These are phyloP conservation scores for Thelonectria olida DNA, from an alignment of 2,329 filamentous ascomycete genomes.

Conservation along the genomic window DNA sequence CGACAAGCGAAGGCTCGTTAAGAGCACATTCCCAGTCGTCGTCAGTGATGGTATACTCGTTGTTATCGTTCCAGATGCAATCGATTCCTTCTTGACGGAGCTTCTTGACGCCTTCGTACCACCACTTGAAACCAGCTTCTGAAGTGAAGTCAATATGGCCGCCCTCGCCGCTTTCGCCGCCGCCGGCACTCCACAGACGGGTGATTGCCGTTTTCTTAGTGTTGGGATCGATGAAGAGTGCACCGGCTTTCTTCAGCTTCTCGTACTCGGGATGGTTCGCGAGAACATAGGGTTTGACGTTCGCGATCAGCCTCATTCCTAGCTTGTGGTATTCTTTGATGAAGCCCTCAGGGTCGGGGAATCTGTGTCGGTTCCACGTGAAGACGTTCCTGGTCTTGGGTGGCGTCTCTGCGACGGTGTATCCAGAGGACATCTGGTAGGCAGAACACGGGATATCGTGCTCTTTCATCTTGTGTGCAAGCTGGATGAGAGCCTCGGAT, in stretches of 20 bases:
- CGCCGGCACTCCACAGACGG: slow-evolving; percentile 76
- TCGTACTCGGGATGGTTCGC: slow-evolving; percentile 73
- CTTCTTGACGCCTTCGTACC: slow-evolving; percentile 73
- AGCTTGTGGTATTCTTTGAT: slow-evolving; percentile 68
- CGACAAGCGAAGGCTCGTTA: slow-evolving; percentile 48
- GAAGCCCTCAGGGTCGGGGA: slow-evolving; percentile 73
- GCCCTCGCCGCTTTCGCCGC: slow-evolving; percentile 74
- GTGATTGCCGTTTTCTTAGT: slow-evolving; percentile 64
- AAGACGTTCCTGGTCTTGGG: slow-evolving; percentile 77
- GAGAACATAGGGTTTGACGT: slow-evolving; percentile 78
- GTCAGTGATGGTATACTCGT: slow-evolving; percentile 74
- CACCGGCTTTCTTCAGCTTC: slow-evolving; percentile 65
- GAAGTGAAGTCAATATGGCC: slow-evolving; percentile 80
- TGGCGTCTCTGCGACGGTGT: slow-evolving; percentile 72
- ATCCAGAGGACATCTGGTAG: slow-evolving; percentile 78
- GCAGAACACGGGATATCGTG: slow-evolving; percentile 76
- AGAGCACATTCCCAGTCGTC: slow-evolving; percentile 73
- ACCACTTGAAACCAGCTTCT: slow-evolving; percentile 72
- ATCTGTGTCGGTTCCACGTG: slow-evolving; percentile 75
- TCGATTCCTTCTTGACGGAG: slow-evolving; percentile 73
- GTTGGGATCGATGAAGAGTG: slow-evolving; percentile 69
- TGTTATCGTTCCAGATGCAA: slow-evolving; percentile 83
- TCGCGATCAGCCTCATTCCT: slow-evolving; percentile 74
- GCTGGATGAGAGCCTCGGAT: slow-evolving; percentile 68
- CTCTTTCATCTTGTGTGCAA: slow-evolving; percentile 68